Evolutionary conservation across 768 basidiomycete genomes (phyloP).

Genomic region (Suillus subaureus): DNA sequence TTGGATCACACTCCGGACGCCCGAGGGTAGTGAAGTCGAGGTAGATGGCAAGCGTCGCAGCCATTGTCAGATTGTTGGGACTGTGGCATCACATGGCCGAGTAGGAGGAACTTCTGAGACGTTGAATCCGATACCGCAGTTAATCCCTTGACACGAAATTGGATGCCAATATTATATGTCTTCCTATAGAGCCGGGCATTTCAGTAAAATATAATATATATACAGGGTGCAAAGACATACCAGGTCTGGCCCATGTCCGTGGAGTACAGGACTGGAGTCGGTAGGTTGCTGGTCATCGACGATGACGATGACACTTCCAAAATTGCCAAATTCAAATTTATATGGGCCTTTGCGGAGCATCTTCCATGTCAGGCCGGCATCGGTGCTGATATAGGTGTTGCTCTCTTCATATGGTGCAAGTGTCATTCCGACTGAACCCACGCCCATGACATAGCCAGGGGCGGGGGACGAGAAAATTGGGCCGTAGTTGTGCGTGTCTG

Average conservation of each 20-base stretch:
- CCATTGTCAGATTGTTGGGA: constrained; percentile 55
- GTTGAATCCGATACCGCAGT: constrained; percentile 93
- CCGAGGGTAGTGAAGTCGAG: constrained; percentile 81
- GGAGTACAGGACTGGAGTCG: constrained; percentile 72
- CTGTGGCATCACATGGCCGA: constrained; percentile 73
- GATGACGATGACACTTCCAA: constrained; percentile 75
- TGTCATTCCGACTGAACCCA: constrained; percentile 78
- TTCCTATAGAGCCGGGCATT: constrained; percentile 48
- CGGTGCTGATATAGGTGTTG: constrained; percentile 91
- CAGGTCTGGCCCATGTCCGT: constrained; percentile 82
- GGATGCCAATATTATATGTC: constrained; percentile 67
- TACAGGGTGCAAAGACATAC: constrained; percentile 46
- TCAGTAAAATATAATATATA: constrained; percentile 5
- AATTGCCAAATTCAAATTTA: constrained; percentile 96
- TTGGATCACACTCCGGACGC: constrained; percentile 63
- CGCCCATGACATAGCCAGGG: constrained; percentile 95
- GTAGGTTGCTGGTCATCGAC: constrained; percentile 85
- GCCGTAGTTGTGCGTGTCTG: constrained; percentile 89
- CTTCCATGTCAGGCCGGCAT: constrained; percentile 85
- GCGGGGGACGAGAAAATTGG: constrained; percentile 94
- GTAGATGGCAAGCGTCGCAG: constrained; percentile 69
- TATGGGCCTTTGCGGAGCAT: constrained; percentile 78
- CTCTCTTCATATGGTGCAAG: constrained; percentile 79
- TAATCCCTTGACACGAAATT: constrained; percentile 70
- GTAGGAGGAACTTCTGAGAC: constrained; percentile 91